Evolutionary conservation across 352 stramenopile genomes (phyloP), one percentile per base, ranked within the genome.

Genomic region (Blastocystis sp.): DNA sequence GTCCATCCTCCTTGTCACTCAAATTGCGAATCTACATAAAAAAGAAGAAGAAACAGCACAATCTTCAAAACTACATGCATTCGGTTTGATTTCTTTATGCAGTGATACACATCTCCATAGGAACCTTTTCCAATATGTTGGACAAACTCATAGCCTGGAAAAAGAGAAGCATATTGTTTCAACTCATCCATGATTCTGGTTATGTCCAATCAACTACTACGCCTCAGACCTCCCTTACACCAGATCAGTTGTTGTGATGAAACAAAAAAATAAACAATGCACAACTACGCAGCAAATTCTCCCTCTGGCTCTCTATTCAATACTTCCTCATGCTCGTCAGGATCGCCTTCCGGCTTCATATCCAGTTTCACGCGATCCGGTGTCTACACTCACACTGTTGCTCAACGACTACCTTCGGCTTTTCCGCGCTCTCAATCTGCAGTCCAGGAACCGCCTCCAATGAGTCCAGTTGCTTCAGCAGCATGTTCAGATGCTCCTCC

Each of bases 371-470:
- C 70, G 26, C 70, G 70, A 80, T 80, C 45, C 13, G 70, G 70
- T n/a, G 70, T 80, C 41, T 68, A 76, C 23, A 18, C 53, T 68
- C 93, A 47, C 91, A 91, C 41, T 94, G 93, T 18, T 92, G 90
- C 18, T 92, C 89, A 20, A 91, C 90, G 11, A 23, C n/a, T 0
- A 76, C 89, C 6, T 91, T 91, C 34, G 91, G 92, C 61, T 92
- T 92, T 26, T 55, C 87, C 91, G 61, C 92, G 53, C 91, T 76
- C 15, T 94, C 92, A 87, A 98, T 98, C 84, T 97, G 96, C 15
- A 98, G 95, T 59, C 92, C 97, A 11, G 97, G 97, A n/a, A 98
- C 95, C 39, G 94, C 94, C 76, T 98, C 94, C 53, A 99, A 92
- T 89, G 96, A 92, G 61, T 94, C 92, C 13, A 99, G 93, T 89